Conservation (phyloP, 345 rosid species). For the Punica granatum region DNA sequence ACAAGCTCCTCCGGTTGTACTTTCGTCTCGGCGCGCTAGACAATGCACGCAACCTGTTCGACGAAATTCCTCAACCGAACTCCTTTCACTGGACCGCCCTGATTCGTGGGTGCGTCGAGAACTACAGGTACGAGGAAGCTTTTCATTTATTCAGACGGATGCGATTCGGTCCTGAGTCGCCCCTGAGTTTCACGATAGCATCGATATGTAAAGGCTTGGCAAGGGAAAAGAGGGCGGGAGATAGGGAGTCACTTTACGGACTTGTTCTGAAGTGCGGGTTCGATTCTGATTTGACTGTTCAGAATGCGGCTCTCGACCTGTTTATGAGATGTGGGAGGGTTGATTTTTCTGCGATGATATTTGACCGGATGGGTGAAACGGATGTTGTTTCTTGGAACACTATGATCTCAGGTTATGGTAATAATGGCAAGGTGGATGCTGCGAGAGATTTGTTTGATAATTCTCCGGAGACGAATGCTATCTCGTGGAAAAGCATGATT, state of each 20-base stretch:
- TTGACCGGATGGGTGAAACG: conserved; percentile 29
- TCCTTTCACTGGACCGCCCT: neutral
- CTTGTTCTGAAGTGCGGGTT: conserved; percentile 28
- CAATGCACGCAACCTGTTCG: neutral
- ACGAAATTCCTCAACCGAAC: neutral
- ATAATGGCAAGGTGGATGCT: conserved; percentile 21
- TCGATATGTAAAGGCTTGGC: neutral
- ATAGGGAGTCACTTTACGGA: conserved; percentile 33
- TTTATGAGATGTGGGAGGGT: conserved; percentile 31
- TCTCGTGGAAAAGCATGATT: conserved; percentile 63
- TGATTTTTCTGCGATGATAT: conserved; percentile 28
- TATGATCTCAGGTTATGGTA: conserved; percentile 42
- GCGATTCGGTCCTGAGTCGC: neutral
- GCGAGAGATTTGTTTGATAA: conserved; percentile 23
- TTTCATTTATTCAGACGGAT: neutral
- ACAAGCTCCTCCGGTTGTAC: neutral
- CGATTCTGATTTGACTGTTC: conserved; percentile 34
- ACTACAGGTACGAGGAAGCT: neutral
- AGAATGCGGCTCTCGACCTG: conserved; percentile 38
- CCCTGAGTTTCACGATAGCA: neutral
- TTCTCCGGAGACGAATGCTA: conserved; percentile 39
- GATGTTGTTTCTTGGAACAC: conserved; percentile 53
- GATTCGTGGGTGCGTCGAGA: neutral
- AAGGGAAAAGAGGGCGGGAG: conserved; percentile 15
- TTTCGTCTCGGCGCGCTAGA: neutral